phyloP scores from a whole-genome alignment of 768 basidiomycete species.

The Gloeophyllum trabeum region DNA sequence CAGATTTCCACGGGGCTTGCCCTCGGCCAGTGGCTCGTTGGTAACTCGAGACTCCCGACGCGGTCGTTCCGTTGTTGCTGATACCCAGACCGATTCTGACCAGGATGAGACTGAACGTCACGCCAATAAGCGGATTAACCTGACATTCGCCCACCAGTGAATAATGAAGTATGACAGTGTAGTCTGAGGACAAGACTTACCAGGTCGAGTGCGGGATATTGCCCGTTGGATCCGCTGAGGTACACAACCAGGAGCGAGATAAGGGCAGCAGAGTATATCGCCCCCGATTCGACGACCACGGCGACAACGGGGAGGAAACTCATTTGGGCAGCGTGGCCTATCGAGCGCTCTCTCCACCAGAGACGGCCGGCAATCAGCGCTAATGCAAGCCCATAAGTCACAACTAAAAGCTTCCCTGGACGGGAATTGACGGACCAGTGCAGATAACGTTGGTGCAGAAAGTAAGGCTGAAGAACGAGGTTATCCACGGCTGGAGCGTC shows the following conservation, averaged over 20 bases:
- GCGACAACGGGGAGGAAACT: constrained; percentile 19
- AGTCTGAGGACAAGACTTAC: constrained; percentile 13
- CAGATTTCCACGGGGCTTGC: too few species aligned
- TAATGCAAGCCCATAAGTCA: background rate
- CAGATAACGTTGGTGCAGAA: constrained; percentile 26
- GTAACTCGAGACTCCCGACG: background rate
- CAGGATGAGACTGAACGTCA: background rate
- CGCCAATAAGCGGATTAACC: background rate
- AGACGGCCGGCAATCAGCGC: constrained; percentile 18
- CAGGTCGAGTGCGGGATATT: constrained; percentile 24
- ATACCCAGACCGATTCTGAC: background rate
- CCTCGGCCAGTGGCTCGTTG: background rate
- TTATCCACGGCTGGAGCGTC: constrained; percentile 24
- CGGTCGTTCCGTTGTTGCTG: too few species aligned
- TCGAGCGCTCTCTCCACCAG: constrained; percentile 14
- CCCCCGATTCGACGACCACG: constrained; percentile 26
- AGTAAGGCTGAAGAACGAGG: constrained; percentile 26
- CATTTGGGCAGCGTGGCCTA: constrained; percentile 10
- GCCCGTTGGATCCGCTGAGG: constrained; percentile 20
- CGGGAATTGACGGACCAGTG: constrained; percentile 7
- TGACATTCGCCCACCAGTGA: background rate
- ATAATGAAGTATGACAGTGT: too few species aligned
- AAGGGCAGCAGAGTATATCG: constrained; percentile 23
- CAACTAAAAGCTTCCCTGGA: background rate
- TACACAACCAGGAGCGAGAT: constrained; percentile 21